Base-by-base conservation (phyloP, 805 yeast genomes). In the Lachancea quebecensis region DNA sequence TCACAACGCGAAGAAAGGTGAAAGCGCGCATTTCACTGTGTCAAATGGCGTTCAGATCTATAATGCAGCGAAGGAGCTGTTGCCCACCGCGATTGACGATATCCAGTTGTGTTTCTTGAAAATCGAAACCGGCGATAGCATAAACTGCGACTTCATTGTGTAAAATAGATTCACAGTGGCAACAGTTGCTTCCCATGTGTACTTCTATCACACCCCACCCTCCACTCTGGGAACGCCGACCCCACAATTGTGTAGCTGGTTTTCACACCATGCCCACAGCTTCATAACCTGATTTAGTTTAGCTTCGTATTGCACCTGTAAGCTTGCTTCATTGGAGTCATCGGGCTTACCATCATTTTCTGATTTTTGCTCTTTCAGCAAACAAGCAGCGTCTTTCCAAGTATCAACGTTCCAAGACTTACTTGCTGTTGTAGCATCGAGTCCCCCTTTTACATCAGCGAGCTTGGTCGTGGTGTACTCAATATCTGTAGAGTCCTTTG, bases 211-310 rank as follows among this genome's bases (percentile, higher is more conserved):
- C n/a, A 44, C 29, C 10, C 44, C 47, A 15, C 53, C 47, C 36
- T 62, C 60, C 15, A 71, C 53, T 15, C 63, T 54, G 0, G 70
- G 71, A 11, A 67, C 64, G 6, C 67, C 68, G 28, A 67, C 61
- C 41, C 63, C 59, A 29, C 59, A 53, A 44, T 67, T 69, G 42
- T 69, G 63, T 37, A 78, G 54, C 56, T 74, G 64, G 54, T 77
- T 77, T 55, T 80, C 86, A 8, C 83, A 77, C 69, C 85, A 78
- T 2, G 74, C 70, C 84, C 85, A 81, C 38, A 82, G 56, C 55
- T 78, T 77, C 41, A 80, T 68, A 25, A 82, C 65, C 44, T 76
- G 72, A 50, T 79, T 78, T 46, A 82, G 62, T 49, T 66, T 68
- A 6, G 64, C 57, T 39, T 62, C 67, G 41, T 57, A 53, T 33